Evolutionary conservation across 768 basidiomycete genomes (phyloP).

Genomic region (Brasilioporus rufonigricans): DNA sequence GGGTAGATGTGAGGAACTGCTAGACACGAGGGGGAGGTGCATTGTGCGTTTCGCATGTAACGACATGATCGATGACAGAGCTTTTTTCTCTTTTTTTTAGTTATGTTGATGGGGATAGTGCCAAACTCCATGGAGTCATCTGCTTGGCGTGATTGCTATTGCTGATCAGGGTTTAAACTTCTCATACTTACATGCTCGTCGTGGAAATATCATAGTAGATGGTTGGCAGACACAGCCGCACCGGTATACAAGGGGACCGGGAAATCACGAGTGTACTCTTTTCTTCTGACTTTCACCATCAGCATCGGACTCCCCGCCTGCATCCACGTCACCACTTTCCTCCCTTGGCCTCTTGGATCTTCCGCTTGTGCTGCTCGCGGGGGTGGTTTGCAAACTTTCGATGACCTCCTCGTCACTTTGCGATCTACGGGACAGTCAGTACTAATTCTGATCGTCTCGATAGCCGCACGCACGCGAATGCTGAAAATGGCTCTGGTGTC

Average conservation of each 20-base stretch:
- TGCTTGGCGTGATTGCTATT: not conserved
- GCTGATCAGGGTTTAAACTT: not conserved
- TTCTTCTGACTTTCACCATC: constrained; percentile 9
- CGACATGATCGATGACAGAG: constrained; percentile 1
- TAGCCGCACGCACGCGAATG: constrained; percentile 21
- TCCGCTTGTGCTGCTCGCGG: constrained; percentile 14
- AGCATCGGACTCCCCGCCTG: not conserved
- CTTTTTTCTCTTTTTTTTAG: not conserved
- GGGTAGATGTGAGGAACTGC: constrained; percentile 72
- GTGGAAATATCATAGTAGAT: not conserved
- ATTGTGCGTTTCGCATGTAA: constrained; percentile 1
- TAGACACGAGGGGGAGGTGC: constrained; percentile 64
- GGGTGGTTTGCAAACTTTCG: constrained; percentile 27
- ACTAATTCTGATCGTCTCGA: not conserved
- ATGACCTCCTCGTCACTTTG: constrained; percentile 25
- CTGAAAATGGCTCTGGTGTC: constrained; percentile 19
- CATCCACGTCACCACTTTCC: not conserved
- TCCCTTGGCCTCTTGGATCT: constrained; percentile 17
- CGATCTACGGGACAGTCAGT: constrained; percentile 12
- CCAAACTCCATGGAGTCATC: not conserved
- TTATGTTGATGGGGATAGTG: not conserved
- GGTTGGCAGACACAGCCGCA: not conserved
- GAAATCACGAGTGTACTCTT: constrained; percentile 12
- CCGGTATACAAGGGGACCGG: not conserved
- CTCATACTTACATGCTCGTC: not conserved